phyloP scores from a whole-genome alignment of 345 rosid genomes.

The Populus deltoides region DNA sequence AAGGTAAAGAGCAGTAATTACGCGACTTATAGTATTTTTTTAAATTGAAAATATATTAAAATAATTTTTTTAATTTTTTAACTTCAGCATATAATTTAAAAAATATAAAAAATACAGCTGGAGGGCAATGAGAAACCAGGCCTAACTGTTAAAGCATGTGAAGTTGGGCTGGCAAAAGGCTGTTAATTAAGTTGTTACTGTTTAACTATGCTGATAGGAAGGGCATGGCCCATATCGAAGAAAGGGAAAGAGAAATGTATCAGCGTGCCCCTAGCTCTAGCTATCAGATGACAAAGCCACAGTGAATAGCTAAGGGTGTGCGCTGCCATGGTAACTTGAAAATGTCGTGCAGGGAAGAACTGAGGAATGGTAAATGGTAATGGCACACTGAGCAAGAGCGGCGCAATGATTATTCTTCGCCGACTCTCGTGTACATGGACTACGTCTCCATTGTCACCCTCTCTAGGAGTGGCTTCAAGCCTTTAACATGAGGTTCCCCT shows the following conservation, averaged over 20 bases:
- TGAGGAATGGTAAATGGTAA: not conserved
- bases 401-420: constrained; percentile 36
- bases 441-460: not conserved
- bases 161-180: no score
- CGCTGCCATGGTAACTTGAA: not conserved
- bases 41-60: no score
- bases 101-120: no score
- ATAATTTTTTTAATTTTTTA: no score
- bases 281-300: not conserved
- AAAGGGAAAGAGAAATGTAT: not conserved
- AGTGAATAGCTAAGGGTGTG: not conserved
- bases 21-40: no score
- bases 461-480: no score
- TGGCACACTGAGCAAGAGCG: not conserved
- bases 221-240: not conserved
- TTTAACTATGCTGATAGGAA: not conserved
- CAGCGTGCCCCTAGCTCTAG: not conserved
- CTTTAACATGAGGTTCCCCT: no score
- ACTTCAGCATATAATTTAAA: no score
- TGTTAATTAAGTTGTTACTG: no score
- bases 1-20: no score
- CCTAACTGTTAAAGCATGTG: no score
- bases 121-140: no score
- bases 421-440: constrained; percentile 8
- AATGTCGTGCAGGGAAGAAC: not conserved